Evolutionary conservation across 2,329 filamentous ascomycete genomes (phyloP).

Genomic region (Atkinsonella texensis): DNA sequence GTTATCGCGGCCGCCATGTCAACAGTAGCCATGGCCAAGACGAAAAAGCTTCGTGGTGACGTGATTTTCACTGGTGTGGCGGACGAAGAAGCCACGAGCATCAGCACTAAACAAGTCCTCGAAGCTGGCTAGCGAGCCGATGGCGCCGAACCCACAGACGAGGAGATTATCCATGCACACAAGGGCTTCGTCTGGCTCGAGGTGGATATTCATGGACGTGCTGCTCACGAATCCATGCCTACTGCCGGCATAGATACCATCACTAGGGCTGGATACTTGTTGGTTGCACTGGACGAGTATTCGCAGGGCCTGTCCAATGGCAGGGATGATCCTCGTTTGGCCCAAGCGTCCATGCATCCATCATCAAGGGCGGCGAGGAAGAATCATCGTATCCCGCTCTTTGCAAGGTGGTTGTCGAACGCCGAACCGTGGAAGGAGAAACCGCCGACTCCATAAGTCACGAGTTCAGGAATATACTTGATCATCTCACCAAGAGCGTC

Average conservation of each 20-base stretch:
- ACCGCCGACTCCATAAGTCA: slow-evolving; percentile 21
- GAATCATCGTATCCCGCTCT: slow-evolving; percentile 36
- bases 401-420: slow-evolving; percentile 36
- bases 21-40: slow-evolving; percentile 26
- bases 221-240: slow-evolving; percentile 30
- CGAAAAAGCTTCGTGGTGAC: slow-evolving; percentile 30
- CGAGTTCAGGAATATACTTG: slow-evolving; percentile 27
- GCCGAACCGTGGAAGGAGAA: slow-evolving; percentile 34
- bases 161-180: slow-evolving; percentile 31
- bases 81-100: slow-evolving; percentile 38
- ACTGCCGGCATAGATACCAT: slow-evolving; percentile 39
- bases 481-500: slow-evolving; percentile 18
- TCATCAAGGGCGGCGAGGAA: slow-evolving; percentile 39
- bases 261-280: slow-evolving; percentile 31
- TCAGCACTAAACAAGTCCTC: slow-evolving; percentile 38
- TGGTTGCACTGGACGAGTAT: slow-evolving; percentile 32
- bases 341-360: slow-evolving; percentile 33
- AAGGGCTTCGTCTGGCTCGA: slow-evolving; percentile 39
- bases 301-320: slow-evolving; percentile 18
- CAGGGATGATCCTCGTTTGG: slow-evolving; percentile 21
- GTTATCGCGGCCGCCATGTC: slow-evolving; percentile 35
- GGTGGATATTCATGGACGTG: slow-evolving; percentile 28
- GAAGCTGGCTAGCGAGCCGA: slow-evolving; percentile 41
- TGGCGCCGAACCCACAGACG: slow-evolving; percentile 35
- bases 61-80: slow-evolving; percentile 41